A percentile compares a stretch with the other conserved stretches of the same genome.
phyloP scores from a whole-genome alignment of 306 rosid genomes.

The Dicorynia guianensis region DNA sequence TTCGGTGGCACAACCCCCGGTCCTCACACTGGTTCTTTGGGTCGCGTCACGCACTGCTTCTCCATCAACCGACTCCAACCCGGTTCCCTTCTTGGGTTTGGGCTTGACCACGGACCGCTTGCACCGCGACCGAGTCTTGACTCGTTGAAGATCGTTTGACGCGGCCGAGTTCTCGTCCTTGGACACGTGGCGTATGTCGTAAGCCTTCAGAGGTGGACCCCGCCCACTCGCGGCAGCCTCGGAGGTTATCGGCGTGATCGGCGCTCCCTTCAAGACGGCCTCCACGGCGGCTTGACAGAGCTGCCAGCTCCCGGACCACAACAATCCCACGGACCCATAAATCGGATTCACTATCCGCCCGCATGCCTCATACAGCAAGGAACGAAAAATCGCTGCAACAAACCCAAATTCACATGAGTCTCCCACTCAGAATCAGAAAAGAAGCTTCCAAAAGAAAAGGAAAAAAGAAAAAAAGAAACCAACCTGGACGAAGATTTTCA shows the following conservation, averaged over 20 bases:
- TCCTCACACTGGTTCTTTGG: constrained; percentile 26
- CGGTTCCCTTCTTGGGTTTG: constrained; percentile 44
- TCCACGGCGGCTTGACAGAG: constrained; percentile 95
- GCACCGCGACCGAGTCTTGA: constrained; percentile 72
- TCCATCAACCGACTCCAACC: constrained; percentile 18
- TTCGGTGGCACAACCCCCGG: constrained; percentile 27
- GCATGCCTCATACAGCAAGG: constrained; percentile 89
- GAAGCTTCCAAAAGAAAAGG: neutral
- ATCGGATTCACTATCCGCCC: constrained; percentile 96
- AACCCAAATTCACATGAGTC: neutral
- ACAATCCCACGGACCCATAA: constrained; percentile 91
- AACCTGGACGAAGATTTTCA: constrained; percentile 93
- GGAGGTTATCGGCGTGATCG: constrained; percentile 82
- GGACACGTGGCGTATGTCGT: constrained; percentile 91
- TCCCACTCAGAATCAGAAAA: constrained; percentile 1
- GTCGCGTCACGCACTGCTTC: neutral
- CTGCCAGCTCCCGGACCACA: constrained; percentile 99
- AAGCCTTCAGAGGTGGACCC: constrained; percentile 88
- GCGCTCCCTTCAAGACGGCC: constrained; percentile 82
- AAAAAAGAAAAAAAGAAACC: neutral
- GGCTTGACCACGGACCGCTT: constrained; percentile 58
- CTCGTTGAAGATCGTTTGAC: constrained; percentile 49
- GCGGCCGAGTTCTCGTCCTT: constrained; percentile 88
- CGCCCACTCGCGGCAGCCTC: constrained; percentile 76
- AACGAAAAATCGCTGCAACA: constrained; percentile 80